phyloP scores from a whole-genome alignment of 257 asterid genomes.

The Nicotiana tabacum region DNA sequence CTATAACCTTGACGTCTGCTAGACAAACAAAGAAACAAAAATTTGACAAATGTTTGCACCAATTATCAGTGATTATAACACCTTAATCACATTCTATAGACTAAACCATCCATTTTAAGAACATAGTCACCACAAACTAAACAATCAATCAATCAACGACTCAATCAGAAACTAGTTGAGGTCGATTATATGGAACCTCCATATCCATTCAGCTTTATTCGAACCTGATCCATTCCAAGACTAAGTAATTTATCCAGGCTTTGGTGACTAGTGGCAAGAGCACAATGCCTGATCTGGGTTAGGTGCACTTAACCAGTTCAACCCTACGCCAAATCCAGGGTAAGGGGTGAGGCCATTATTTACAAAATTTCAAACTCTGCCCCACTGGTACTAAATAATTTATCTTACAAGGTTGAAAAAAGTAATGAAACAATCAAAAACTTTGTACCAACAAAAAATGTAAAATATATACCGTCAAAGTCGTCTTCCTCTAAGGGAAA shows the following conservation, averaged over 20 bases:
- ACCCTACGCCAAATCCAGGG: too few relatives aligned
- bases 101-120: not conserved
- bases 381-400: not conserved
- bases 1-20: not conserved
- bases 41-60: too few relatives aligned
- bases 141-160: not conserved
- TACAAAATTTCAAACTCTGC: too few relatives aligned
- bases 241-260: not conserved
- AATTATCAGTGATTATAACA: too few relatives aligned
- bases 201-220: not conserved
- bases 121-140: not conserved
- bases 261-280: too few relatives aligned
- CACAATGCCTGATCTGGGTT: too few relatives aligned
- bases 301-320: too few relatives aligned
- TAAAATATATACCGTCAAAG: slow-evolving; percentile 48
- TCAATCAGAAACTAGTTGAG: not conserved
- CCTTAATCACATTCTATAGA: too few relatives aligned
- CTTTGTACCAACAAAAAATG: too few relatives aligned
- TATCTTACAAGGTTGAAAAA: not conserved
- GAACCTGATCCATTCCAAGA: not conserved
- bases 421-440: not conserved
- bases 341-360: too few relatives aligned
- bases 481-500: slow-evolving; percentile 91
- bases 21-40: too few relatives aligned
- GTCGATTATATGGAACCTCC: not conserved